Evolutionary conservation across 2,329 filamentous ascomycete species (phyloP).

Genomic region (Colletotrichum viniferum): DNA sequence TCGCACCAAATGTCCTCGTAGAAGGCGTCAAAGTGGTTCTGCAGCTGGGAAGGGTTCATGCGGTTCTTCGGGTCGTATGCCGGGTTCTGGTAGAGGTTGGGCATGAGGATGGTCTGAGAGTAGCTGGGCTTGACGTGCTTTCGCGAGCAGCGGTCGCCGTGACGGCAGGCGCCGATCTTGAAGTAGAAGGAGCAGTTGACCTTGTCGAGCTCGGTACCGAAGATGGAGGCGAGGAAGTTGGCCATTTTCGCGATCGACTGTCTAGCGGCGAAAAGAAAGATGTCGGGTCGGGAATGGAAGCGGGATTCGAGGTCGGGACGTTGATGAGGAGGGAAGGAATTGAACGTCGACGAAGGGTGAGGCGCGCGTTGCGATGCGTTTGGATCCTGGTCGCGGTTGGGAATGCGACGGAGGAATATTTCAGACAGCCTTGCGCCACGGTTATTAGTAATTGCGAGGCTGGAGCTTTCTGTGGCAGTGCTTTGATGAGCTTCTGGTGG

Average conservation of each 20-base stretch:
- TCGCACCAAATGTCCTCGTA: conserved; percentile 99
- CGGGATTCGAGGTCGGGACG: neutral
- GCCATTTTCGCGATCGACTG: conserved; percentile 66
- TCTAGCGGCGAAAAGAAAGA: neutral
- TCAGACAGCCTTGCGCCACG: conserved; percentile 19
- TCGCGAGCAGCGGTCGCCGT: conserved; percentile 96
- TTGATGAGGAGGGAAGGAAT: neutral
- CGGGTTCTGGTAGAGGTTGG: conserved; percentile 98
- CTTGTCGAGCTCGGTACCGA: conserved; percentile 99
- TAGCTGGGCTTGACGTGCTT: conserved; percentile 99
- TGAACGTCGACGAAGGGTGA: neutral
- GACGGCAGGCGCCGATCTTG: conserved; percentile 97
- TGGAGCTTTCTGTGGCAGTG: neutral
- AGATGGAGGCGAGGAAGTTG: conserved; percentile 98
- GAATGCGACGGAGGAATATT: conserved; percentile 13
- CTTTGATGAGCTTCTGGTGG: neutral
- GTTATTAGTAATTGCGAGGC: conserved; percentile 12
- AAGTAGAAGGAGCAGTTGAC: conserved; percentile 99
- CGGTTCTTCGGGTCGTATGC: conserved; percentile 96
- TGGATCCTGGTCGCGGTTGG: neutral
- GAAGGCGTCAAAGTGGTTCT: conserved; percentile 99
- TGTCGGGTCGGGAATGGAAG: neutral
- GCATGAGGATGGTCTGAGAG: conserved; percentile 95
- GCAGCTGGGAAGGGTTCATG: conserved; percentile 94
- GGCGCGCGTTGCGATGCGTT: neutral